Evolutionary conservation across 2,329 filamentous ascomycete genomes (phyloP), one percentile per base, ranked within the genome.

Genomic region (Ophiosphaerella korrae): DNA sequence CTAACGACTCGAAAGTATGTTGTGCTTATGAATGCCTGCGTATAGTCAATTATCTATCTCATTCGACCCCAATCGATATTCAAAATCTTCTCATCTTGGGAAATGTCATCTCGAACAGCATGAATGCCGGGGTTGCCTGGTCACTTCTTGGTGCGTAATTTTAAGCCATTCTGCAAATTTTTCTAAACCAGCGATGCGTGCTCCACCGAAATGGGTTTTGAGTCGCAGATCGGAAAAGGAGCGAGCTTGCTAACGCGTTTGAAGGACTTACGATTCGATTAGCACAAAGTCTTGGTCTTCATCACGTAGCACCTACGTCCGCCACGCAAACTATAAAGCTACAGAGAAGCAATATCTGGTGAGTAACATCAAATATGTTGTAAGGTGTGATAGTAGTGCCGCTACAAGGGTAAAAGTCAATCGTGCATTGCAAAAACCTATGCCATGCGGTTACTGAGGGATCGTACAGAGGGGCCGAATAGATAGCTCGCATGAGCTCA

Each of bases 111-210:
- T 83, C 82, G 1, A 84, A 84, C 63, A 84, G 84, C 57, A 84
- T 84, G 82, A 87, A 86, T 51, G 84, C 84, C 7, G 84, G 84
- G 2, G 84, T 85, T 14, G 82, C 84, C 3, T 87, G 85, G 76
- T 82, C 26, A 5, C 26, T 29, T 11, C 26, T 29, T 29, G 26
- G 26, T 29, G 9, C 2, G 18, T 18, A 18, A 18, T 18, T 18
- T 18, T 18, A 18, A 18, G 18, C 18, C 18, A 18, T 18, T 18
- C 18, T 18, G 3, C 18, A 18, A 18, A 18, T 18, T 18, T 18
- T 18, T 18, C 18, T 3, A 18, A 18, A 18, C 3, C 18, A 18
- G 18, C 18, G 3, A 18, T 18, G 18, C 18, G 18, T 18, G 3
- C 18, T 18, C 18, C 3, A 18, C 18, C 18, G 18, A 18, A 18